Percentiles rank a stretch among this genome's conserved stretches.
Evolutionary conservation across 1,139 yeast genomes (phyloP).

Genomic region (Sugiyamaella neomexicana): DNA sequence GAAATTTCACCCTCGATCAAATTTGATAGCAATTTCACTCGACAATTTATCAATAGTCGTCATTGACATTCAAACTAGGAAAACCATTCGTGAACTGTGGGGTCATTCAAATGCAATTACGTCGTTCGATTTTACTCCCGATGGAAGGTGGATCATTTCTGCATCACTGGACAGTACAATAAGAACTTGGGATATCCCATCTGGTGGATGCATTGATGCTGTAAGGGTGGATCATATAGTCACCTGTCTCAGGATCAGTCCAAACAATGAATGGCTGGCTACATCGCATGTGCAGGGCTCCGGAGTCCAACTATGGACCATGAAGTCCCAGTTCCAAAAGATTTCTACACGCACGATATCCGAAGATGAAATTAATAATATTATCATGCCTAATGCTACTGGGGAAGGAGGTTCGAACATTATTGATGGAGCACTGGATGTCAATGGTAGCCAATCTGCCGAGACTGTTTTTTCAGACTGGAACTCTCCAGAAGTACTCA

Average conservation of each 20-base stretch:
- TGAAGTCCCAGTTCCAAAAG: conserved; percentile 77
- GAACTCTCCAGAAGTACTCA: conserved; percentile 65
- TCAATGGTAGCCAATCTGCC: conserved; percentile 26
- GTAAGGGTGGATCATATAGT: conserved; percentile 75
- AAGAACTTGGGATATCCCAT: conserved; percentile 96
- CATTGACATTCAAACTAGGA: conserved; percentile 77
- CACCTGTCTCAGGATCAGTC: conserved; percentile 77
- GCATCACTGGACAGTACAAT: conserved; percentile 83
- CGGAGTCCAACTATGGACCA: conserved; percentile 92
- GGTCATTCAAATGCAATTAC: conserved; percentile 93
- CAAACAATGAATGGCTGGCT: conserved; percentile 87
- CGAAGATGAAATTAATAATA: conserved; percentile 52
- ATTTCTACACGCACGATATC: conserved; percentile 74
- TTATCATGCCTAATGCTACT: conserved; percentile 72
- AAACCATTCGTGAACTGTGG: conserved; percentile 79
- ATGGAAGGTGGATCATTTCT: conserved; percentile 93
- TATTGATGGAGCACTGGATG: conserved; percentile 74
- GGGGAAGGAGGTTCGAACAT: conserved; percentile 78
- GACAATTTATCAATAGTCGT: conserved; percentile 86
- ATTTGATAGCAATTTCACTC: conserved; percentile 77
- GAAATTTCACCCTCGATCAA: conserved; percentile 78
- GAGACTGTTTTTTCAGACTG: conserved; percentile 44
- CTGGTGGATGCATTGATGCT: conserved; percentile 97
- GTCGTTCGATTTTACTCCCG: conserved; percentile 86
- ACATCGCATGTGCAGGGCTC: conserved; percentile 90